phyloP scores from a whole-genome alignment of 2,329 filamentous ascomycete genomes.

The Cercospora brassicicola region DNA sequence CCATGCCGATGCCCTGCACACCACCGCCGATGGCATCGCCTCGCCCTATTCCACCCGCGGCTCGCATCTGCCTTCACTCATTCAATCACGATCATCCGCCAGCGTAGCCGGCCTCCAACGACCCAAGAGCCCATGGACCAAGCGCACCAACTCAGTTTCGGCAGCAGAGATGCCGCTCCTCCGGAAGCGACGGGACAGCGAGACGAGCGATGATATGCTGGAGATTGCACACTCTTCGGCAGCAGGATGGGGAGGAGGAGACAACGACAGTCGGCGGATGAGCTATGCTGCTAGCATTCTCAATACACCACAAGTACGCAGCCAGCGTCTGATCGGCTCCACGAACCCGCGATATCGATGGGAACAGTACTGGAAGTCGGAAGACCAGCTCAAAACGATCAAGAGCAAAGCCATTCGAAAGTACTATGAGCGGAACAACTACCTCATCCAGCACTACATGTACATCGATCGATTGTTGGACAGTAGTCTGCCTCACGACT shows the following conservation, averaged over 20 bases:
- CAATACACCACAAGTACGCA: constrained; percentile 68
- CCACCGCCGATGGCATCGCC: constrained; percentile 33
- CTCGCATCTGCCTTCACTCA: constrained; percentile 43
- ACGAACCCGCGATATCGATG: constrained; percentile 83
- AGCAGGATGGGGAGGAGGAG: constrained; percentile 33
- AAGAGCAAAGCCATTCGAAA: constrained; percentile 70
- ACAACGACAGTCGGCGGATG: constrained; percentile 43
- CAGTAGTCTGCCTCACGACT: constrained; percentile 85
- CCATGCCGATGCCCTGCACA: constrained; percentile 11
- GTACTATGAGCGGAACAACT: constrained; percentile 89
- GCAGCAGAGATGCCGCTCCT: constrained; percentile 25
- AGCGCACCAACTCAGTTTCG: constrained; percentile 27
- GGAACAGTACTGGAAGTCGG: constrained; percentile 80
- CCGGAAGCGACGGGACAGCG: constrained; percentile 23
- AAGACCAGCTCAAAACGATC: constrained; percentile 71
- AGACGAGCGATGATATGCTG: constrained; percentile 20
- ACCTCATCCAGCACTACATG: constrained; percentile 83
- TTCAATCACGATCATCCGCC: constrained; percentile 29
- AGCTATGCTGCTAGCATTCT: constrained; percentile 47
- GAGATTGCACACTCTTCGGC: constrained; percentile 13
- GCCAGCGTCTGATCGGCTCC: constrained; percentile 83
- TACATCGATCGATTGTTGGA: constrained; percentile 91
- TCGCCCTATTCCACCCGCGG: constrained; percentile 46
- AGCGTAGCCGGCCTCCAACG: constrained; percentile 24
- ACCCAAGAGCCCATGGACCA: constrained; percentile 9